Base-by-base conservation (phyloP, 352 stramenopile species). In the Plasmopara halstedii region DNA sequence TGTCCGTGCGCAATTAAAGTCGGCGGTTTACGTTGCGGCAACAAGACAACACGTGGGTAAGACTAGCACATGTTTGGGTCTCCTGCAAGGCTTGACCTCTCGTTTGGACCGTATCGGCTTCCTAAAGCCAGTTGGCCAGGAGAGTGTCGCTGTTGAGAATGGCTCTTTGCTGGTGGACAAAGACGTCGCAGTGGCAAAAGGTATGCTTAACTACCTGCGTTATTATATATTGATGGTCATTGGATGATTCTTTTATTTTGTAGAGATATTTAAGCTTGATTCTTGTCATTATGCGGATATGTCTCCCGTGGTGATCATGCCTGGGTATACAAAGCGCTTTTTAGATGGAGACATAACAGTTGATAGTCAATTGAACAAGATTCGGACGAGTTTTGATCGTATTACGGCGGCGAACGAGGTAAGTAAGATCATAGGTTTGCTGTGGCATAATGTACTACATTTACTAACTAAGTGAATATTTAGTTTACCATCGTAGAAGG, bases 101-200 rank as follows among this genome's bases (percentile, higher is more conserved):
- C 73, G 92, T 42, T 94, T 97, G 51, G 69, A 87, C 29, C 45
- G 70, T 33, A 85, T 90, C 46, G 79, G 79, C 9, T 98, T 97
- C 67, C 82, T 97, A 56, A 98, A 98, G 56, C 92, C 95, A 35
- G 92, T 98, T 21, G 95, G 95, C 4, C 92, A 98, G 62, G 75
- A 97, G 49, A 89, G 83, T 50, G 75, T 94, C 27, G 53, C 77
- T 13, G 80, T 95, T 14, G 62, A 84, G 18, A 51, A 66, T 32
- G 64, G 61, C 39, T 65, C 72, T 11, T 55, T 96, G 45, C 68
- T 75, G 23, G 89, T 98, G 19, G 92, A 98, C 64, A 98, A 92
- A 62, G 79, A 88, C 56, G 75, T 93, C 39, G 74, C 73, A 0
- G 82, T 95, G 42, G 84, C 85, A 14, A 93, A 95, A 85, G 86